Percentiles rank a stretch among this genome's conserved stretches.
phyloP scores from a whole-genome alignment of 495 filamentous ascomycete species.

The Usnea hakonensis region DNA sequence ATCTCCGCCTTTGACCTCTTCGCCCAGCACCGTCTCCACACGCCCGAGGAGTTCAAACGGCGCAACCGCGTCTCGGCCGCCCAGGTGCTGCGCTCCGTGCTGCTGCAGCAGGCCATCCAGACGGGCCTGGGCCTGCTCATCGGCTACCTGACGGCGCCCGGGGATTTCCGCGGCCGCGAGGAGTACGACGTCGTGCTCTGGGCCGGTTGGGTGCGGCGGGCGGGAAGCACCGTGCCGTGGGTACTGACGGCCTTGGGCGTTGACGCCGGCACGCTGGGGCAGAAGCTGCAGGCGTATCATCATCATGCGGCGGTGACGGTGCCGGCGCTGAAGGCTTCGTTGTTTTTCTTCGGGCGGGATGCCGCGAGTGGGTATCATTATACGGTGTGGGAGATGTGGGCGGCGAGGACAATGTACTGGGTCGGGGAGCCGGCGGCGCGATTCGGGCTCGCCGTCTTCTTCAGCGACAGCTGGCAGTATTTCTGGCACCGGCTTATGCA shows the following conservation, averaged over 20 bases:
- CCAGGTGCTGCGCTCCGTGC: conserved; percentile 78
- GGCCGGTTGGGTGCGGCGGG: conserved; percentile 65
- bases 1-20: conserved; percentile 77
- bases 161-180: conserved; percentile 61
- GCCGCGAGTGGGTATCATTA: conserved; percentile 26
- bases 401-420: conserved; percentile 72
- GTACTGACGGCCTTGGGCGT: conserved; percentile 41
- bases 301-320: not conserved
- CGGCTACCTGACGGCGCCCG: conserved; percentile 48
- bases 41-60: conserved; percentile 76
- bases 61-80: conserved; percentile 77
- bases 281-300: not conserved
- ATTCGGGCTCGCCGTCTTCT: conserved; percentile 58
- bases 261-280: conserved; percentile 33
- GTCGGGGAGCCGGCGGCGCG: conserved; percentile 65
- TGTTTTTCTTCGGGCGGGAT: too few relatives aligned
- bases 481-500: conserved; percentile 94
- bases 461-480: conserved; percentile 95
- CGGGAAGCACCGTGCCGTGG: conserved; percentile 55
- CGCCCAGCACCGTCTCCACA: conserved; percentile 83
- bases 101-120: conserved; percentile 85
- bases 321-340: too few relatives aligned
- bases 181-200: conserved; percentile 77
- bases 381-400: conserved; percentile 61
- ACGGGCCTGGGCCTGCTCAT: conserved; percentile 56